Conservation (phyloP, 805 yeast species). For the Sugiyamaella mastotermitis region DNA sequence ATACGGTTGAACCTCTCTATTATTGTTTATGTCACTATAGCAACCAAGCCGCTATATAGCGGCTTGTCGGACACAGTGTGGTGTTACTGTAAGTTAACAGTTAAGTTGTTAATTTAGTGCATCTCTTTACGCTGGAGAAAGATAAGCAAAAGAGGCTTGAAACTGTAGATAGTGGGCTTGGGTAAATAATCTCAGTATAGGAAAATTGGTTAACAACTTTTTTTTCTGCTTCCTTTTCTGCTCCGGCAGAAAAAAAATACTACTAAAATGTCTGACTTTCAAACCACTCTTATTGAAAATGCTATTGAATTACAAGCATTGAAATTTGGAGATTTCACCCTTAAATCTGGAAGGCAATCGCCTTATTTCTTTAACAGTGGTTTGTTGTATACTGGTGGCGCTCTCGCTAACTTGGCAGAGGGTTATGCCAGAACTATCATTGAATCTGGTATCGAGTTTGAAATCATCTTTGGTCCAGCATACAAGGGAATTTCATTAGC, state of each 20-base stretch:
- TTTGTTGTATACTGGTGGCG: slow-evolving; percentile 73
- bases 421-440: slow-evolving; percentile 88
- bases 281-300: slow-evolving; percentile 53
- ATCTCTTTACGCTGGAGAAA: no score
- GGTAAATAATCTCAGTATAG: no score
- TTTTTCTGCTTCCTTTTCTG: slow-evolving; percentile 2
- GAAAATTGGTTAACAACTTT: no score
- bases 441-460: slow-evolving; percentile 75
- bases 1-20: no score
- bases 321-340: slow-evolving; percentile 80
- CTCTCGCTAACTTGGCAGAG: slow-evolving; percentile 73
- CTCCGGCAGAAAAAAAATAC: slow-evolving; percentile 5
- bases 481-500: slow-evolving; percentile 96
- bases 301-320: slow-evolving; percentile 81
- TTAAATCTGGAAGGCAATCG: slow-evolving; percentile 89
- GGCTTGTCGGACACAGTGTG: no score
- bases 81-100: no score
- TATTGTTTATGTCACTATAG: no score
- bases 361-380: slow-evolving; percentile 96
- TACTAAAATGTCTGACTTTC: slow-evolving; percentile 6
- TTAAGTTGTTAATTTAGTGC: no score
- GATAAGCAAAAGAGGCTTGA: no score
- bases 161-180: no score
- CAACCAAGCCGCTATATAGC: no score
- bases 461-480: slow-evolving; percentile 93